Evolutionary conservation across 2,329 filamentous ascomycete species (phyloP), one percentile per base, ranked within the genome.

Genomic region (Stagonosporopsis chrysanthemi): DNA sequence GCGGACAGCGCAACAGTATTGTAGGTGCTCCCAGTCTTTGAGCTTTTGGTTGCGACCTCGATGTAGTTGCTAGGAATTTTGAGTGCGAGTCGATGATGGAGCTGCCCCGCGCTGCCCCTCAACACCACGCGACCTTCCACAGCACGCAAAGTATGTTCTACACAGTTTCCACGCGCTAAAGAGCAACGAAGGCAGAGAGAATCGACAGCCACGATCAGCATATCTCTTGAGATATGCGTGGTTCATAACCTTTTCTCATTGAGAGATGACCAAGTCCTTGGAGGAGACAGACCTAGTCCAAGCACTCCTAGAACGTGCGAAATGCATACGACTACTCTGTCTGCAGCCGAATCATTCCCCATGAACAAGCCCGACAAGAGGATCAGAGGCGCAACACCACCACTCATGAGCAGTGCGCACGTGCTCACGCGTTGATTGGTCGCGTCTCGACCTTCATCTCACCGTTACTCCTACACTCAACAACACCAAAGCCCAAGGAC

Each of bases 381-480:
- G 3, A 41, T 41, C 14, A 23, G 6, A 23, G 9, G 24, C 12
- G 6, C 14, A 24, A 17, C 3, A 6, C 7, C 6, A 14, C 3
- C 12, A 45, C 8, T 24, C 1, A 7, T 24, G 11, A 4, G 47
- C 4, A 6, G 12, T 14, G 8, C 12, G 54, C 56, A 58, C 49
- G 52, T 59, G 56, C 51, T 50, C 35, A 50, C 45, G 48, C 52
- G 48, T 54, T 62, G 41, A 62, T 59, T 62, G 52, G 56, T 35
- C 42, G 42, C 53, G 52, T 43, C 47, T 49, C 17, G 46, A 42
- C 48, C 46, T 47, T 47, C 49, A 40, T 38, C 38, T 45, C 43
- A 56, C 52, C 48, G 33, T 42, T 22, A 46, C 35, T 53, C 33
- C 33, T 49, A 42, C 50, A 45, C 36, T 42, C 42, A 26, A 49